Percentiles rank a stretch among this genome's conserved stretches.
Evolutionary conservation across 805 yeast species (phyloP).

Genomic region (Blastobotrys robertii): DNA sequence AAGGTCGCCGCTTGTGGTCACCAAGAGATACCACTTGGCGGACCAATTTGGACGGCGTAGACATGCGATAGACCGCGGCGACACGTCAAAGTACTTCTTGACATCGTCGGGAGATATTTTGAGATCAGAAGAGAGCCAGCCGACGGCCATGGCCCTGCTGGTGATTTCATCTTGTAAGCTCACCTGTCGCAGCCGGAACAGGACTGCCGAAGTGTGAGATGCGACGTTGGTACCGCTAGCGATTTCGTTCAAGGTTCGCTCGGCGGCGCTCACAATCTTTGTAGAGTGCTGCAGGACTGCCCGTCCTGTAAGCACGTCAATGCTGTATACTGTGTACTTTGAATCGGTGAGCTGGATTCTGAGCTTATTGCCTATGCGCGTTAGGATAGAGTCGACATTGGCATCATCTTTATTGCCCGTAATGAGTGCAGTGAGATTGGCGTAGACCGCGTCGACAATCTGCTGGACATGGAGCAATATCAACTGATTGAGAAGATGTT

Average conservation of each 20-base stretch:
- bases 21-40: slow-evolving; percentile 31
- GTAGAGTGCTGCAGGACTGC: slow-evolving; percentile 32
- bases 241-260: slow-evolving; percentile 23
- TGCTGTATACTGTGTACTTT: slow-evolving; percentile 13
- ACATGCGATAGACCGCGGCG: slow-evolving; percentile 17
- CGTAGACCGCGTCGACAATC: slow-evolving; percentile 26
- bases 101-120: slow-evolving; percentile 41
- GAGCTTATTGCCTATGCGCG: slow-evolving; percentile 6
- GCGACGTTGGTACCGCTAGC: slow-evolving; percentile 13
- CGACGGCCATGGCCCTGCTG: slow-evolving; percentile 50
- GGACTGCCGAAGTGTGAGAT: slow-evolving; percentile 16
- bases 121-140: slow-evolving; percentile 58
- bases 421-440: slow-evolving; percentile 1
- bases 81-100: slow-evolving; percentile 21
- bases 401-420: background rate
- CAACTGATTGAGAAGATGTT: slow-evolving; percentile 30
- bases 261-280: slow-evolving; percentile 28
- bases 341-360: slow-evolving; percentile 14
- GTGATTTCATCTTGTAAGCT: slow-evolving; percentile 42
- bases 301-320: slow-evolving; percentile 18
- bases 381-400: background rate
- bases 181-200: slow-evolving; percentile 41
- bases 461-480: slow-evolving; percentile 33
- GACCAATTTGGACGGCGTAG: slow-evolving; percentile 31
- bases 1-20: slow-evolving; percentile 22